phyloP scores from a whole-genome alignment of 345 rosid species.

The Mallotus nudiflorus region DNA sequence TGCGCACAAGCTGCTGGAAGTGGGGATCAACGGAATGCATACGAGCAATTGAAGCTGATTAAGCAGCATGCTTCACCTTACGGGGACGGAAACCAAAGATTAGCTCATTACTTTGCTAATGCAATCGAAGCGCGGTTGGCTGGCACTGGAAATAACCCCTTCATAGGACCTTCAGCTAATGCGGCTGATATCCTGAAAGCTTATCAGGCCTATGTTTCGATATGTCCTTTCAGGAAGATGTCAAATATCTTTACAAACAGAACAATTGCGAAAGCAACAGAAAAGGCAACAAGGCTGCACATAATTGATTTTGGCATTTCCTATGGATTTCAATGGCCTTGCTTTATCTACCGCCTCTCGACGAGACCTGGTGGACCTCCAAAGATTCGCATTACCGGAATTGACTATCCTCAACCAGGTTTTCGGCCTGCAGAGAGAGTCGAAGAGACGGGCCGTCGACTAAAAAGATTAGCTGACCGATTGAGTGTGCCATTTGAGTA shows the following conservation, averaged over 20 bases:
- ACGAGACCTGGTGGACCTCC: slow-evolving; percentile 54
- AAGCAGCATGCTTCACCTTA: slow-evolving; percentile 49
- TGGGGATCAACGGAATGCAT: slow-evolving; percentile 50
- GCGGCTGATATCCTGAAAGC: slow-evolving; percentile 55
- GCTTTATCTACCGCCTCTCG: slow-evolving; percentile 51
- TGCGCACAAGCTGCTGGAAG: slow-evolving; percentile 67
- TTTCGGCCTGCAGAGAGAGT: slow-evolving; percentile 52
- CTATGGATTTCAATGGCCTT: slow-evolving; percentile 70
- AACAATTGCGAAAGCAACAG: slow-evolving; percentile 43
- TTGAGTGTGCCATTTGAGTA: slow-evolving; percentile 56
- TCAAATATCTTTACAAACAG: slow-evolving; percentile 45
- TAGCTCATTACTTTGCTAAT: slow-evolving; percentile 60
- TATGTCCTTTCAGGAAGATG: slow-evolving; percentile 49
- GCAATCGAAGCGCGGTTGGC: slow-evolving; percentile 64
- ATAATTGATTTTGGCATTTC: too few relatives aligned
- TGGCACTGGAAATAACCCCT: slow-evolving; percentile 36
- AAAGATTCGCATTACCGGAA: slow-evolving; percentile 50
- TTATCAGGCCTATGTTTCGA: slow-evolving; percentile 42
- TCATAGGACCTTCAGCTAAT: slow-evolving; percentile 27
- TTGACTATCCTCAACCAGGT: slow-evolving; percentile 56
- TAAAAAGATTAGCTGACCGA: slow-evolving; percentile 45
- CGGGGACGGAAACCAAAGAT: slow-evolving; percentile 61
- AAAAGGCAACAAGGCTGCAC: slow-evolving; percentile 48
- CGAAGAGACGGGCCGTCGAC: slow-evolving; percentile 51
- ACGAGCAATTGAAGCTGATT: slow-evolving; percentile 51